phyloP scores from a whole-genome alignment of 2,329 filamentous ascomycete species.

The Thermoascus crustaceus region DNA sequence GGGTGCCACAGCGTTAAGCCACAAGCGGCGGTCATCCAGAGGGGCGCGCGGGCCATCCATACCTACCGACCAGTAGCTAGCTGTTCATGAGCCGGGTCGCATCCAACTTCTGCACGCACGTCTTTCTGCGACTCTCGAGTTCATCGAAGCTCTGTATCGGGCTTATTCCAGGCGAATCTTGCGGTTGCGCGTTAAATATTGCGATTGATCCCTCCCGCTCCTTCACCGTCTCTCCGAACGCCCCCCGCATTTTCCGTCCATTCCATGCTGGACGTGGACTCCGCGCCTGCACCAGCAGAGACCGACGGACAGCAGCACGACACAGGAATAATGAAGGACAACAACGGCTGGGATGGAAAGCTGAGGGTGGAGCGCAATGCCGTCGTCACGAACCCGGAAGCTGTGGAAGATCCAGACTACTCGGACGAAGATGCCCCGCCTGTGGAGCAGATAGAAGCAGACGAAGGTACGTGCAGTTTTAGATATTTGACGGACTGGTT shows the following conservation, averaged over 20 bases:
- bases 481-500: conserved; percentile 2
- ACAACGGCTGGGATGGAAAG: conserved; percentile 41
- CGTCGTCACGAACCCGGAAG: conserved; percentile 67
- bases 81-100: no score
- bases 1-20: no score
- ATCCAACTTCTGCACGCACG: no score
- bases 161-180: no score
- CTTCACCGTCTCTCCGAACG: not conserved
- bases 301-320: not conserved
- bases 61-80: no score
- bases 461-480: conserved; percentile 55
- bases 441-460: conserved; percentile 68
- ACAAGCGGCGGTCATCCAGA: no score
- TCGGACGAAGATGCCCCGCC: conserved; percentile 62
- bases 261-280: conserved; percentile 7
- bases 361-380: conserved; percentile 57
- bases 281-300: not conserved
- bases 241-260: conserved; percentile 4
- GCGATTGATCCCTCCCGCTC: not conserved
- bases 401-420: conserved; percentile 75
- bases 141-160: no score
- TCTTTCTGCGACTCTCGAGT: no score
- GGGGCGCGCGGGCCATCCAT: no score
- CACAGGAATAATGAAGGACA: conserved; percentile 29
- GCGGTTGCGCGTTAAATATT: no score